Conservation (phyloP, 2,329 filamentous ascomycete genomes). For the Botrytis tulipae region DNA sequence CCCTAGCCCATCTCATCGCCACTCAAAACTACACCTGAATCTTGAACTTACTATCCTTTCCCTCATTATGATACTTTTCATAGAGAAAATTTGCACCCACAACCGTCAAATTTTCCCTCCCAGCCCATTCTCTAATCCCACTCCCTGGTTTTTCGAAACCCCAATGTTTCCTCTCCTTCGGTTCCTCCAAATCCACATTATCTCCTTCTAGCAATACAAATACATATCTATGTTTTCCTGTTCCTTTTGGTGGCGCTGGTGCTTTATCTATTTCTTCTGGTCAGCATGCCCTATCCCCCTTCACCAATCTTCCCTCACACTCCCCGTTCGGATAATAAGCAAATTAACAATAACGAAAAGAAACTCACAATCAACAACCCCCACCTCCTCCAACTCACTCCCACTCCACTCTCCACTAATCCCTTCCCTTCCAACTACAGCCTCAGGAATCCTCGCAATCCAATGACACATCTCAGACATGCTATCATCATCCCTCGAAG, state of each 20-base stretch:
- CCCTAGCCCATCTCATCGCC: not conserved
- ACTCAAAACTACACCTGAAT: not conserved
- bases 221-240: constrained; percentile 57
- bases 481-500: constrained; percentile 50
- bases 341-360: constrained; percentile 16
- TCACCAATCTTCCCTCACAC: no score
- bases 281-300: not conserved
- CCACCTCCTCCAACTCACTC: constrained; percentile 3
- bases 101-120: constrained; percentile 47
- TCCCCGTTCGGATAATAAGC: no score
- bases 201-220: constrained; percentile 49
- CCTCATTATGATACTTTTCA: constrained; percentile 47
- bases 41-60: constrained; percentile 38
- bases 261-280: constrained; percentile 46
- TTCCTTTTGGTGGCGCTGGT: constrained; percentile 53
- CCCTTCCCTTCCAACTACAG: not conserved
- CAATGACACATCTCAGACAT: constrained; percentile 60
- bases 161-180: constrained; percentile 53
- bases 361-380: constrained; percentile 30
- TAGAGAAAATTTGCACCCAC: constrained; percentile 44
- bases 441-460: constrained; percentile 37
- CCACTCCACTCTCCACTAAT: not conserved
- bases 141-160: constrained; percentile 49
- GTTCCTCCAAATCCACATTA: constrained; percentile 45
- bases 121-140: constrained; percentile 52